A percentile compares a stretch with the other conserved stretches of the same genome.
phyloP scores from a whole-genome alignment of 257 asterid species.

The Coffea eugenioides region DNA sequence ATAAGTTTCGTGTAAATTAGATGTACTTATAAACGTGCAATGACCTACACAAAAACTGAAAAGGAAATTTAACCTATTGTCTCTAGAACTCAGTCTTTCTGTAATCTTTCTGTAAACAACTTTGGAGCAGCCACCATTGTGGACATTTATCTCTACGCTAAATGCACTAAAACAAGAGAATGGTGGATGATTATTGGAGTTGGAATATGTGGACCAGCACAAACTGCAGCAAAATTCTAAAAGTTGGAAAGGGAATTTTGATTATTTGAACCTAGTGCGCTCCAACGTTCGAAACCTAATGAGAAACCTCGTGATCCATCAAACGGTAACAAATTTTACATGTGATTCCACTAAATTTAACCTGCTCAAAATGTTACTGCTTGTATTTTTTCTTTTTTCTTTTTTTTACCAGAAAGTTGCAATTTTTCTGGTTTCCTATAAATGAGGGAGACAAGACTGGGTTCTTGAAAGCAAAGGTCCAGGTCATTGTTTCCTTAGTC shows the following conservation, averaged over 20 bases:
- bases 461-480: slow-evolving; percentile 39
- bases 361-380: neutral
- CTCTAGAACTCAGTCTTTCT: neutral
- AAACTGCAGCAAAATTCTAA: neutral
- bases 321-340: slow-evolving; percentile 69
- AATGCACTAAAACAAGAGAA: neutral
- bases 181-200: neutral
- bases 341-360: slow-evolving; percentile 51
- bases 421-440: slow-evolving; percentile 35
- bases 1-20: too few relatives aligned
- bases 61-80: too few relatives aligned
- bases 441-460: slow-evolving; percentile 35
- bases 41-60: too few relatives aligned
- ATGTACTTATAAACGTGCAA: too few relatives aligned
- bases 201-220: slow-evolving; percentile 15
- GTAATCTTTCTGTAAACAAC: neutral
- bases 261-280: slow-evolving; percentile 62
- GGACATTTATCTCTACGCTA: neutral
- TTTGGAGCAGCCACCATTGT: neutral
- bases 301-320: slow-evolving; percentile 56
- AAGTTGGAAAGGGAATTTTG: neutral
- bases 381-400: neutral
- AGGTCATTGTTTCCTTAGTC: slow-evolving; percentile 28
- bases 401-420: neutral
- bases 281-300: slow-evolving; percentile 63